Conservation (phyloP, 495 filamentous ascomycete genomes). For the Sordaria brevicollis region DNA sequence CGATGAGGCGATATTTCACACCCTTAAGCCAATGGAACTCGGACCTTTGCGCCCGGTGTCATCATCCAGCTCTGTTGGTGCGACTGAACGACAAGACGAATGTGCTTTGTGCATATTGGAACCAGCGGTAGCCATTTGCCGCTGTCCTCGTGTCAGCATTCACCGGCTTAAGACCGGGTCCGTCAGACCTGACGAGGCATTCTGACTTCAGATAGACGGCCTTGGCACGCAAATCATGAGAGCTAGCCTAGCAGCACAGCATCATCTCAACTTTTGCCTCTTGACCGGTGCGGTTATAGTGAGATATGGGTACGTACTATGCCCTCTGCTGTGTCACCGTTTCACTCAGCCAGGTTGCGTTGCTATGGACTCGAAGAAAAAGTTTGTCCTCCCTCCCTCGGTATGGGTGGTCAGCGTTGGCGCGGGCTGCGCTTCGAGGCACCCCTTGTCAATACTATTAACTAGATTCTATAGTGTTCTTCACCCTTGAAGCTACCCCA, state of each 20-base stretch:
- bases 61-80: not conserved
- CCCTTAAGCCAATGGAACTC: not conserved
- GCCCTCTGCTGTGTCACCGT: not conserved
- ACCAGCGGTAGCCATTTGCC: not conserved
- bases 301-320: not conserved
- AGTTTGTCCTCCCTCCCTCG: not conserved
- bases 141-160: not conserved
- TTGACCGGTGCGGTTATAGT: not conserved
- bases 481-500: not conserved
- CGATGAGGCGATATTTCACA: not conserved
- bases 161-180: not conserved
- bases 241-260: slow-evolving; percentile 6
- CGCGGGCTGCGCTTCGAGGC: slow-evolving; percentile 4
- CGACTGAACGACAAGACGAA: not conserved
- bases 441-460: not conserved
- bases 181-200: not conserved
- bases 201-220: not conserved
- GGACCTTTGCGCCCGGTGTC: not conserved
- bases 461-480: not conserved
- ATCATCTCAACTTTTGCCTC: not conserved
- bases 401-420: slow-evolving; percentile 1
- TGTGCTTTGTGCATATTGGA: not conserved
- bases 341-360: not conserved
- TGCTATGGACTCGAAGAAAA: not conserved
- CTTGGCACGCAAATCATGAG: slow-evolving; percentile 5